phyloP scores from a whole-genome alignment of 441 rosid genomes.

The Arabidopsis hybrid region DNA sequence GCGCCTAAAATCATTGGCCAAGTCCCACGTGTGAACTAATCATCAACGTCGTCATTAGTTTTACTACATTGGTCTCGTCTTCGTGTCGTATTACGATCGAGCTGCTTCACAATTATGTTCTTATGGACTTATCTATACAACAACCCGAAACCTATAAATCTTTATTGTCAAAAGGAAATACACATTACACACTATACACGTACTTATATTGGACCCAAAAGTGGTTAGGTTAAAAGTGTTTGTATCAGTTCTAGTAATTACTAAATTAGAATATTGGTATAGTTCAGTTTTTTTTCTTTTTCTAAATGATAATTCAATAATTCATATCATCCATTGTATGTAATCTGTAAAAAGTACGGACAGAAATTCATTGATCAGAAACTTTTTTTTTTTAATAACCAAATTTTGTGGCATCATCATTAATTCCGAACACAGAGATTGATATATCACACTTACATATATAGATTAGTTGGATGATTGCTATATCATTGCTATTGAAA shows the following conservation, averaged over 20 bases:
- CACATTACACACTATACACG: neutral
- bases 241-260: neutral
- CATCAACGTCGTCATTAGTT: constrained; percentile 11
- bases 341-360: neutral
- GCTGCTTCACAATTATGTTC: constrained; percentile 17
- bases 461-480: too few species aligned
- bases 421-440: neutral
- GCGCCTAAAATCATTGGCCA: constrained; percentile 10
- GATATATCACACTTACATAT: neutral
- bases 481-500: neutral
- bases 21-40: constrained; percentile 29
- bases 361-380: neutral
- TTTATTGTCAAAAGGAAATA: neutral
- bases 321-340: constrained; percentile 3
- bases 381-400: neutral
- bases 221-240: constrained; percentile 26
- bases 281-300: neutral
- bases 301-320: neutral
- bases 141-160: constrained; percentile 28
- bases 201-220: constrained; percentile 13
- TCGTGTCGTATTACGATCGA: constrained; percentile 37
- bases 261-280: neutral
- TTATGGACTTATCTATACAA: constrained; percentile 14
- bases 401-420: neutral
- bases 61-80: constrained; percentile 28